These are phyloP conservation scores for Paraconiothyrium brasiliense DNA, from an alignment of 2,329 filamentous ascomycete species.

Conservation along the genomic window DNA sequence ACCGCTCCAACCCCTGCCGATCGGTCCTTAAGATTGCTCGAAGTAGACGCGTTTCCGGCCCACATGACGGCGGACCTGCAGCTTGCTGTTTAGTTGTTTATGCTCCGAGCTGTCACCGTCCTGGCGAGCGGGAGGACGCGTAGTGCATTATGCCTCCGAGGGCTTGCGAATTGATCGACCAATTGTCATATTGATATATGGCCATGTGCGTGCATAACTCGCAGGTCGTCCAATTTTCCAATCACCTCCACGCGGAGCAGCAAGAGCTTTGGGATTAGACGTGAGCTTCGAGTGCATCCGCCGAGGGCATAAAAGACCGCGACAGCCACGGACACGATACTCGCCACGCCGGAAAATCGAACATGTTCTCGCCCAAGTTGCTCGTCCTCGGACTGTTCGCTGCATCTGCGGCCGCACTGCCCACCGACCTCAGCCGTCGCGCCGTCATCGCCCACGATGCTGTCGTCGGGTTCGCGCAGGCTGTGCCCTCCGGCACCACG, in stretches of 20 bases:
- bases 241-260: background rate
- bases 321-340: background rate
- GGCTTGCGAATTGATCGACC: background rate
- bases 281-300: background rate
- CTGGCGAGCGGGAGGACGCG: slow-evolving; percentile 12
- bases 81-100: background rate
- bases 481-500: slow-evolving; percentile 58
- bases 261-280: slow-evolving; percentile 5
- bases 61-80: slow-evolving; percentile 5
- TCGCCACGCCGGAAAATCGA: background rate
- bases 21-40: background rate
- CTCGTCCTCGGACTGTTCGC: slow-evolving; percentile 37
- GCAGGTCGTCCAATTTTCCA: too few species aligned
- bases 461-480: slow-evolving; percentile 64
- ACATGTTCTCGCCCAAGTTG: slow-evolving; percentile 35
- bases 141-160: background rate
- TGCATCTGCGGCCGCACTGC: slow-evolving; percentile 34
- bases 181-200: background rate
- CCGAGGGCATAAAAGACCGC: background rate
- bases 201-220: background rate
- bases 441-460: slow-evolving; percentile 56
- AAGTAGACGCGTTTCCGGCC: slow-evolving; percentile 7
- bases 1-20: slow-evolving; percentile 3
- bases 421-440: slow-evolving; percentile 45
- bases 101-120: background rate